Evolutionary conservation across 2,329 filamentous ascomycete species (phyloP).

Genomic region (Zymoseptoria ardabiliae): DNA sequence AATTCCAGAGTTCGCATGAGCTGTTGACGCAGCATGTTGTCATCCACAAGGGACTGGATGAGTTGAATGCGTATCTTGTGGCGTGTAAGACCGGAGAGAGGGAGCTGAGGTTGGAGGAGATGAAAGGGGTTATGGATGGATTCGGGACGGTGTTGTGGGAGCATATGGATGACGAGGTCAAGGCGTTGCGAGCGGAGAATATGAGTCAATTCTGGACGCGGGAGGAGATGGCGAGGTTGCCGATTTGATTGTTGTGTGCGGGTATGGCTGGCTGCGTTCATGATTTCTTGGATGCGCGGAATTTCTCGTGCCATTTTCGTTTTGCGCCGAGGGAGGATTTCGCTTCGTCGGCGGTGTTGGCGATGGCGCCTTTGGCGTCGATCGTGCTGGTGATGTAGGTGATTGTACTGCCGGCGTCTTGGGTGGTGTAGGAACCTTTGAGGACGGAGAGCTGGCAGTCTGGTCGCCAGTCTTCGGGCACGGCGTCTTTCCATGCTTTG

Average conservation of each 20-base stretch:
- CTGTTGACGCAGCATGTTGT: constrained; percentile 66
- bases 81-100: constrained; percentile 50
- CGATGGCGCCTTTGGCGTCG: constrained; percentile 1
- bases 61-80: constrained; percentile 27
- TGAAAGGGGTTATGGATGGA: constrained; percentile 65
- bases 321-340: constrained; percentile 25
- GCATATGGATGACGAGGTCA: constrained; percentile 80
- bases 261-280: neutral
- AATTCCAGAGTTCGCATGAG: constrained; percentile 60
- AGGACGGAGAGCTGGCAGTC: constrained; percentile 21
- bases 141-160: constrained; percentile 75
- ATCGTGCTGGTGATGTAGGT: constrained; percentile 11
- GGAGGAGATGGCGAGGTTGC: constrained; percentile 65
- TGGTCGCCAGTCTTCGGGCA: constrained; percentile 29
- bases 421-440: constrained; percentile 18
- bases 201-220: constrained; percentile 77
- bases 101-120: constrained; percentile 48
- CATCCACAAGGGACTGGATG: constrained; percentile 58
- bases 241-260: constrained; percentile 45
- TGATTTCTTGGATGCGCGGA: constrained; percentile 27
- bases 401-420: constrained; percentile 16
- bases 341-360: constrained; percentile 5
- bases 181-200: constrained; percentile 70
- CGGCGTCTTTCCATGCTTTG: constrained; percentile 30
- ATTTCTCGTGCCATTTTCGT: constrained; percentile 35